These are phyloP conservation scores for Annulohypoxylon truncatum DNA, from an alignment of 2,329 filamentous ascomycete species.

Conservation along the genomic window DNA sequence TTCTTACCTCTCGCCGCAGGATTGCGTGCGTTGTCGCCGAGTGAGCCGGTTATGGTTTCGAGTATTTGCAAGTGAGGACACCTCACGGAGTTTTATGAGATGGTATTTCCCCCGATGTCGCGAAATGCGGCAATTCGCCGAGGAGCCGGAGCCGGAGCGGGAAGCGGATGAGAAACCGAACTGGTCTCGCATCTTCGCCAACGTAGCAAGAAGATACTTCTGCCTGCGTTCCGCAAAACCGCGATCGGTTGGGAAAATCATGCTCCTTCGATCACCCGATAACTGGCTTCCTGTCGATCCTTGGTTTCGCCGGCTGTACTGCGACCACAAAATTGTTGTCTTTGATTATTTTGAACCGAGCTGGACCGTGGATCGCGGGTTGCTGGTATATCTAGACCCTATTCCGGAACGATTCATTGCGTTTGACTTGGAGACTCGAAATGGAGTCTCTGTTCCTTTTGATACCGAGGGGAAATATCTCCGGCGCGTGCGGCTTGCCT, in stretches of 20 bases:
- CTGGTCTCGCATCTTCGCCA: constrained; percentile 60
- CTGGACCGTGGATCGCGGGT: constrained; percentile 66
- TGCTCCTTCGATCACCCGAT: constrained; percentile 55
- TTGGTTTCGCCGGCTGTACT: constrained; percentile 59
- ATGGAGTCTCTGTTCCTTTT: constrained; percentile 63
- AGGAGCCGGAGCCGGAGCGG: neutral
- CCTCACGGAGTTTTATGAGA: constrained; percentile 61
- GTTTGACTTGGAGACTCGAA: constrained; percentile 61
- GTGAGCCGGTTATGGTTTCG: constrained; percentile 62
- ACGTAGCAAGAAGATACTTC: constrained; percentile 65
- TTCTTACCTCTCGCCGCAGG: constrained; percentile 59
- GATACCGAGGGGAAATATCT: constrained; percentile 61
- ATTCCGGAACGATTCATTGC: constrained; percentile 54
- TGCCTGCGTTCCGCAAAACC: constrained; percentile 62
- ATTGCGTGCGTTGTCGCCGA: constrained; percentile 63
- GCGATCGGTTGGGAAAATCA: constrained; percentile 58
- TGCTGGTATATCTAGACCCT: constrained; percentile 64
- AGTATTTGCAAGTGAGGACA: constrained; percentile 61
- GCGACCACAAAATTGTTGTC: constrained; percentile 53
- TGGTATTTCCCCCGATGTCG: constrained; percentile 64
- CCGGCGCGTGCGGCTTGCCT: constrained; percentile 64
- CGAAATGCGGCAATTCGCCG: constrained; percentile 57
- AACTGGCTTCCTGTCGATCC: constrained; percentile 51
- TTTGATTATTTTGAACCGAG: constrained; percentile 61
- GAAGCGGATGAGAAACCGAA: constrained; percentile 39